Evolutionary conservation across 1,284 basidiomycete species (phyloP).

Genomic region (Apiotrichum porosum): DNA sequence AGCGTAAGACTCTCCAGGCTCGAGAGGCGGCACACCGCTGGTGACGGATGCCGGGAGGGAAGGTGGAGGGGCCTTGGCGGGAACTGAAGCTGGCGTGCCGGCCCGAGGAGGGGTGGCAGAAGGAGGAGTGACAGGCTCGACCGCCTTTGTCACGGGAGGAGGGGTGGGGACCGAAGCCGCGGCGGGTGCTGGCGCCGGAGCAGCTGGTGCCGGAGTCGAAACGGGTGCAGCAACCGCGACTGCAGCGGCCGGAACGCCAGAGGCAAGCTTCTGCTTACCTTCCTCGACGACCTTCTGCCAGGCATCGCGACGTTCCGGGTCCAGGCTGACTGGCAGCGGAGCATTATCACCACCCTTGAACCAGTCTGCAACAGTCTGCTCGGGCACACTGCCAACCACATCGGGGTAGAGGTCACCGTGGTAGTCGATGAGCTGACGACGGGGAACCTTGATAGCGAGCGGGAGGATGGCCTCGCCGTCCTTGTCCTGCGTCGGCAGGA

Average conservation of each 20-base stretch:
- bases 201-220: background rate
- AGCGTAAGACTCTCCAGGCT: conserved; percentile 24
- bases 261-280: background rate
- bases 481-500: conserved; percentile 42
- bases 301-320: conserved; percentile 30
- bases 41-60: background rate
- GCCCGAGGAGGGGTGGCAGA: background rate
- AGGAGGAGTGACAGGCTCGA: background rate
- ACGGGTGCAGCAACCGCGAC: background rate
- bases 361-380: conserved; percentile 44
- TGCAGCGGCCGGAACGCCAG: background rate
- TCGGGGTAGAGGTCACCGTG: conserved; percentile 50
- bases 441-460: conserved; percentile 45
- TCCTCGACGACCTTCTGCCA: conserved; percentile 23
- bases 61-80: background rate
- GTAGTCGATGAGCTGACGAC: conserved; percentile 51
- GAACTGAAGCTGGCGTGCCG: background rate
- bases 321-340: conserved; percentile 28
- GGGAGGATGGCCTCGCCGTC: conserved; percentile 47
- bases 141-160: background rate
- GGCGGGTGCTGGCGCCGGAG: background rate
- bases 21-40: conserved; percentile 13
- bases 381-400: conserved; percentile 35
- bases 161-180: background rate
- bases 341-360: conserved; percentile 33